Evolutionary conservation across 306 rosid genomes (phyloP).

Genomic region (Mucuna pruriens): DNA sequence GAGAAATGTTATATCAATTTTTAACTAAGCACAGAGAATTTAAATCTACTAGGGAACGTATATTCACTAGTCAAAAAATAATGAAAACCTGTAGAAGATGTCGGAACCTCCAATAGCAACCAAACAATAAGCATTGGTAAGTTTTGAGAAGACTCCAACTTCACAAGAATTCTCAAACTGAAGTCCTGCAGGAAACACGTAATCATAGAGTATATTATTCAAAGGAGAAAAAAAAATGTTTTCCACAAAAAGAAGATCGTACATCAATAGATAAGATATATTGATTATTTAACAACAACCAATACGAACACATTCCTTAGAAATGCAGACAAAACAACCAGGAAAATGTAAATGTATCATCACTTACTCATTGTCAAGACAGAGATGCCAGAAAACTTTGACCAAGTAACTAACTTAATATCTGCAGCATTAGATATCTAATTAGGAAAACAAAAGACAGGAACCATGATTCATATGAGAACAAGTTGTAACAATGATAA

Average conservation of each 20-base stretch:
- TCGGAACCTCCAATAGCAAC: conserved; percentile 92
- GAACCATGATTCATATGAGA: not conserved
- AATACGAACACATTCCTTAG: not conserved
- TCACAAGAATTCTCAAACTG: conserved; percentile 87
- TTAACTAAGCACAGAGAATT: conserved; percentile 14
- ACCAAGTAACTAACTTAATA: conserved; percentile 21
- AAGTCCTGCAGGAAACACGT: conserved; percentile 54
- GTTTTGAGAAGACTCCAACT: conserved; percentile 84
- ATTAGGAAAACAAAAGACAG: not conserved
- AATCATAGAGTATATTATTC: not conserved
- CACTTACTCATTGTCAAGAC: conserved; percentile 48
- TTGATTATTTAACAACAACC: not conserved
- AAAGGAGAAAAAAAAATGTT: not conserved
- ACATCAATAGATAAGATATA: not conserved
- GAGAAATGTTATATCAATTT: not conserved
- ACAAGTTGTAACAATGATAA: not conserved
- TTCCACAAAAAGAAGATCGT: not conserved
- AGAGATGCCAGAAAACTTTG: conserved; percentile 23
- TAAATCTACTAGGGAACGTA: not conserved
- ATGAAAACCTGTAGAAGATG: conserved; percentile 67
- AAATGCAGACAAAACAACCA: not conserved
- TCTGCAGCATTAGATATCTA: conserved; percentile 16
- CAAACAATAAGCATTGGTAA: conserved; percentile 87
- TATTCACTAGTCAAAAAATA: not conserved
- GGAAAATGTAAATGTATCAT: not conserved